phyloP scores from a whole-genome alignment of 2,329 filamentous ascomycete species.

The Gaeumannomyces tritici region DNA sequence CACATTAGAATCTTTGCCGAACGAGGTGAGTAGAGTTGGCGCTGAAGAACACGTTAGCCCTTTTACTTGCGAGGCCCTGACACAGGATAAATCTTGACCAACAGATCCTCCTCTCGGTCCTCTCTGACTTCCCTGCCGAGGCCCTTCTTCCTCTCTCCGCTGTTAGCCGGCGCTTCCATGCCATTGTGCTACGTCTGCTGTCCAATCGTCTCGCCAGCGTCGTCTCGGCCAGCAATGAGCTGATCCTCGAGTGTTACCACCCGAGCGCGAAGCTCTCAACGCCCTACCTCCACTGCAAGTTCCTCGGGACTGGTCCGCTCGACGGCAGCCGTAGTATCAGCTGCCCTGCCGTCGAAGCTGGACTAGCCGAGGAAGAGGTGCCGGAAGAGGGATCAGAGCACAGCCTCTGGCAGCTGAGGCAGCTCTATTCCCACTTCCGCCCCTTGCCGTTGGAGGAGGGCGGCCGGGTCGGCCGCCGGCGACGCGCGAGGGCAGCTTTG shows the following conservation, averaged over 20 bases:
- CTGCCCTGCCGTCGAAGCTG: slow-evolving; percentile 19
- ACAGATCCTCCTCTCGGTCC: slow-evolving; percentile 21
- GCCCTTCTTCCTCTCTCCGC: slow-evolving; percentile 16
- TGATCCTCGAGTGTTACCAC: slow-evolving; percentile 73
- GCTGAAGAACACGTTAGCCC: background rate
- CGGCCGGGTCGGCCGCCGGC: slow-evolving; percentile 33
- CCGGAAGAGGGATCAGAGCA: background rate
- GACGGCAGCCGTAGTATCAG: slow-evolving; percentile 24
- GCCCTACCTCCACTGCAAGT: slow-evolving; percentile 57
- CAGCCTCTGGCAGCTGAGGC: slow-evolving; percentile 31
- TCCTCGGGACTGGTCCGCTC: slow-evolving; percentile 55
- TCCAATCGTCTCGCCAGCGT: slow-evolving; percentile 28
- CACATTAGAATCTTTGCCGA: slow-evolving; percentile 8
- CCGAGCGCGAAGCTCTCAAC: slow-evolving; percentile 59
- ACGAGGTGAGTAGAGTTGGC: slow-evolving; percentile 5
- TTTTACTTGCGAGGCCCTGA: background rate
- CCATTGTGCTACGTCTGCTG: slow-evolving; percentile 16
- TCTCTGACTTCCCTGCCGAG: slow-evolving; percentile 16
- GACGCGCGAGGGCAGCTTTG: slow-evolving; percentile 5
- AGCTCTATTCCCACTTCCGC: slow-evolving; percentile 61
- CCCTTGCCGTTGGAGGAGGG: slow-evolving; percentile 50
- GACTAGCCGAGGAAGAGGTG: background rate
- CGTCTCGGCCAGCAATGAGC: slow-evolving; percentile 46
- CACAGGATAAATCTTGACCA: background rate
- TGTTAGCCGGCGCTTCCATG: slow-evolving; percentile 20